Percentiles rank a stretch among this genome's conserved stretches.
Evolutionary conservation across 2,329 filamentous ascomycete species (phyloP).

Genomic region (Aspergillus intermedius): DNA sequence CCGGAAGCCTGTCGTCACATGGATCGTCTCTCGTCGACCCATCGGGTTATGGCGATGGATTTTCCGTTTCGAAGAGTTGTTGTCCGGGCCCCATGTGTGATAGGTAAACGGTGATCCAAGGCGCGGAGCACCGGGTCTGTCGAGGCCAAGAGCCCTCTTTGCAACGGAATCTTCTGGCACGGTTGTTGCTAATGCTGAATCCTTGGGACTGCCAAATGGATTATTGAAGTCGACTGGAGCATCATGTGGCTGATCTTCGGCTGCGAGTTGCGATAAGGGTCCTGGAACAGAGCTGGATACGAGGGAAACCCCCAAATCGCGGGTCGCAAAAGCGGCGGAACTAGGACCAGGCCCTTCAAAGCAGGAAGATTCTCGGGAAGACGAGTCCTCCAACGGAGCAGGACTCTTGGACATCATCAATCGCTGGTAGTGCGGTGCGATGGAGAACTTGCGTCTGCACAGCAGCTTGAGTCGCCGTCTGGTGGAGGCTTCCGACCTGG

Average conservation of each 20-base stretch:
- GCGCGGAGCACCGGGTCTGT: constrained; percentile 29
- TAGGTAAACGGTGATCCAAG: constrained; percentile 46
- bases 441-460: constrained; percentile 55
- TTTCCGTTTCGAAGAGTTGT: constrained; percentile 21
- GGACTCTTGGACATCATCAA: constrained; percentile 55
- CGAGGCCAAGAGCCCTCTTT: constrained; percentile 12
- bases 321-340: constrained; percentile 35
- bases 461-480: constrained; percentile 53
- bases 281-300: constrained; percentile 35
- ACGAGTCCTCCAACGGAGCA: constrained; percentile 46
- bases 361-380: constrained; percentile 21
- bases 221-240: constrained; percentile 29
- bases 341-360: constrained; percentile 16
- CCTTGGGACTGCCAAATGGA: constrained; percentile 11
- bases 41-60: constrained; percentile 24
- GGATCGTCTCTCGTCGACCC: constrained; percentile 38
- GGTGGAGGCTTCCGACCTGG: constrained; percentile 53
- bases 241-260: constrained; percentile 19
- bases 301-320: constrained; percentile 41
- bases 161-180: constrained; percentile 3
- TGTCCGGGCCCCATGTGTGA: constrained; percentile 43
- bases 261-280: constrained; percentile 28
- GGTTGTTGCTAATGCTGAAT: neutral
- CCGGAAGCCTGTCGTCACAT: constrained; percentile 36
- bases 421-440: constrained; percentile 59